Conservation (phyloP, 2,329 filamentous ascomycete genomes). For the Phialemonium atrogriseum region DNA sequence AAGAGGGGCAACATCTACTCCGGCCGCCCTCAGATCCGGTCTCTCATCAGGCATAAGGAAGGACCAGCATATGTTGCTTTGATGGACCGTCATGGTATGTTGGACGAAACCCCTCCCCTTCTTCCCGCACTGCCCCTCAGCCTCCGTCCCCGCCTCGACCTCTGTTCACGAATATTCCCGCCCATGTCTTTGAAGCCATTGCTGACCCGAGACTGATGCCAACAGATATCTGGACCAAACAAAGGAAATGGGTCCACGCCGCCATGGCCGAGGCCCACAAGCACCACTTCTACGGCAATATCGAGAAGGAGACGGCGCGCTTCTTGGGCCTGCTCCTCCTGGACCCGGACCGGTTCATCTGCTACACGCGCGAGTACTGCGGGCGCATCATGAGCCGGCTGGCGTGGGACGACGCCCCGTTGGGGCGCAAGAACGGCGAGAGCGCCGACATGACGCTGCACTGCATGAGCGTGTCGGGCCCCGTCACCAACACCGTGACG, state of each 20-base stretch:
- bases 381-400: conserved; percentile 41
- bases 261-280: conserved; percentile 29
- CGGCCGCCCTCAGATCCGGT: conserved; percentile 40
- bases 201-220: conserved; percentile 5
- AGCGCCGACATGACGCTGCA: conserved; percentile 37
- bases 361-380: conserved; percentile 38
- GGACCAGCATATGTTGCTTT: conserved; percentile 39
- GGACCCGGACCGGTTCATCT: conserved; percentile 35
- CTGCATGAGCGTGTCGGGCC: conserved; percentile 43
- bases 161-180: too few relatives aligned
- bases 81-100: conserved; percentile 40
- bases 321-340: conserved; percentile 36
- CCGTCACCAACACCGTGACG: conserved; percentile 41
- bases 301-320: conserved; percentile 36
- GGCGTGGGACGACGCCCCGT: conserved; percentile 40
- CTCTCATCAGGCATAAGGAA: conserved; percentile 39
- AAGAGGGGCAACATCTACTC: conserved; percentile 42
- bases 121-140: too few relatives aligned
- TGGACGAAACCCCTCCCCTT: too few relatives aligned
- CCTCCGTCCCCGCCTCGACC: too few relatives aligned
- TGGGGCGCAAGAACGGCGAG: conserved; percentile 35
- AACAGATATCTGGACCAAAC: conserved; percentile 36
- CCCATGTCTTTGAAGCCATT: not conserved
- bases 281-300: conserved; percentile 37
- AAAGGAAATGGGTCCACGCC: conserved; percentile 43